Evolutionary conservation across 306 rosid species (phyloP), one percentile per base, ranked within the genome.

Genomic region (Lagenaria siceraria): DNA sequence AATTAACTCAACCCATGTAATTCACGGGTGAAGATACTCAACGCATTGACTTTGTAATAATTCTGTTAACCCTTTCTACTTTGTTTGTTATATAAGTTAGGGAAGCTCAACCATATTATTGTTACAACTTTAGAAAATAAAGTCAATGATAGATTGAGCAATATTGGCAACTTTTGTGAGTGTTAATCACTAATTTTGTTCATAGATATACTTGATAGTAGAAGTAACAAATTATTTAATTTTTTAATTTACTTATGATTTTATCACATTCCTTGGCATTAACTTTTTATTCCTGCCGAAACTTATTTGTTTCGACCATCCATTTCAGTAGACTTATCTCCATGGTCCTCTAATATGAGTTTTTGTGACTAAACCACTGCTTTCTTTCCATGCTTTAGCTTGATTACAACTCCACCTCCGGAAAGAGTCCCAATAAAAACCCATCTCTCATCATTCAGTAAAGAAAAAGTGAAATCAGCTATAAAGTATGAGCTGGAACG

Each of bases 381-480:
- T 56, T 33, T 65, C 48, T 70, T 77, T 78, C 56, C 64, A 40
- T 42, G 48, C 79, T 87, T 77, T 92, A 94, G 98, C 87, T 88
- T 94, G 89, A 94, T 94, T 75, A 79, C 97, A 59, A 94, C 98
- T 82, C 96, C 98, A 75, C 98, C 98, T 68, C 97, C 97, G 43
- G 98, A 94, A 90, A 87, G 98, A 82, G 91, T 92, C 64, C 97
- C 98, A 11, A 94, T 94, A 80, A 89, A 84, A 85, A 92, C 97
- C 81, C 92, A 92, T 78, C 96, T 92, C 73, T 89, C 93, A 70
- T 79, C 96, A 61, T 90, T 86, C 87, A 84, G 89, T 82, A 84
- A 90, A 87, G 90, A 92, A 74, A 89, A 76, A 77, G 89, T 87
- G 80, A 76, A 87, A 68, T 87, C 96, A 58, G 92, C 97, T 58